phyloP scores from a whole-genome alignment of 139 green algal species.

The Chlamydomonas sp. region DNA sequence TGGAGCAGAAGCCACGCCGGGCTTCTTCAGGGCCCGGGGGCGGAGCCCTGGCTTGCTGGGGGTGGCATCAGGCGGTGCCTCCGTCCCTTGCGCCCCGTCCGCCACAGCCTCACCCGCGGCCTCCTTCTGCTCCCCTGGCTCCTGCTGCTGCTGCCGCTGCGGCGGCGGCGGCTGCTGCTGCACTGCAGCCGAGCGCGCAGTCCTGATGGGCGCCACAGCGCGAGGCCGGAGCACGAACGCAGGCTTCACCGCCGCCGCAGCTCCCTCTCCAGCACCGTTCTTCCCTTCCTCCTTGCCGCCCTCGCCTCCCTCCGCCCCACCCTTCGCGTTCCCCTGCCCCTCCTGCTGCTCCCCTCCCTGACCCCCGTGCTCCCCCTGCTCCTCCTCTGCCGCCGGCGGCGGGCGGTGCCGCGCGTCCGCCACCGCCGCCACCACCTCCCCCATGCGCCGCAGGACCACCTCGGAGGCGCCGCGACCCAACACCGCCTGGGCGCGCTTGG shows the following conservation, averaged over 20 bases:
- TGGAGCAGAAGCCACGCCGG: too few relatives aligned
- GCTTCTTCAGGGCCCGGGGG: too few relatives aligned
- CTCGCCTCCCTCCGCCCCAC: too few relatives aligned
- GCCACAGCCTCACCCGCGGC: background rate
- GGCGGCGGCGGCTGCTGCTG: background rate
- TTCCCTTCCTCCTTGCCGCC: too few relatives aligned
- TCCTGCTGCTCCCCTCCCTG: too few relatives aligned
- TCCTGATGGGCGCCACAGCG: constrained; percentile 6
- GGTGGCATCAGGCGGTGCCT: background rate
- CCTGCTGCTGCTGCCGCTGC: background rate
- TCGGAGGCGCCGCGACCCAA: constrained; percentile 33
- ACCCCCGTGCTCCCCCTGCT: background rate
- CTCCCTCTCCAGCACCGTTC: background rate
- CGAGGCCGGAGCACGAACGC: background rate
- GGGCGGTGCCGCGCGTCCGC: background rate
- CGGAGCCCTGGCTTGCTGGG: too few relatives aligned
- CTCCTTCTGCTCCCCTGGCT: background rate
- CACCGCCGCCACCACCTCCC: constrained; percentile 9
- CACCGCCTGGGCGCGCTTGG: constrained; percentile 26
- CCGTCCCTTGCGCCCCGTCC: background rate
- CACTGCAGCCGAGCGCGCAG: too few relatives aligned
- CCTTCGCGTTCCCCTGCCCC: too few relatives aligned
- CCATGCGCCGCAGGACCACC: constrained; percentile 14
- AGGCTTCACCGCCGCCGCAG: background rate
- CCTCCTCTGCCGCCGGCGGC: background rate